phyloP scores from a whole-genome alignment of 2,329 filamentous ascomycete species.

The Epichloe uncinata region DNA sequence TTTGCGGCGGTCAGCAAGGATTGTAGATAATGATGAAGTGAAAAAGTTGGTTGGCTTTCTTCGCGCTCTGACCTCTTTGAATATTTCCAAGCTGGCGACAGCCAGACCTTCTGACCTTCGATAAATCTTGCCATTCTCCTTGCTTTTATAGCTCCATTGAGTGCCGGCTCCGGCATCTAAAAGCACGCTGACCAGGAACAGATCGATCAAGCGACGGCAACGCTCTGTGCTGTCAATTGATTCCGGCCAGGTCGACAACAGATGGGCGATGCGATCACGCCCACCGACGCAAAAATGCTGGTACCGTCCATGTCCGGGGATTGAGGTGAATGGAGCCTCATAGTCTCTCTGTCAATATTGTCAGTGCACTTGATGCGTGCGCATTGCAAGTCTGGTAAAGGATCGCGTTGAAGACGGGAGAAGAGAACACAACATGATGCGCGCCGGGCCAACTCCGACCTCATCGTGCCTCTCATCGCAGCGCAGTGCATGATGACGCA shows the following conservation, averaged over 20 bases:
- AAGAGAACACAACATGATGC: not conserved
- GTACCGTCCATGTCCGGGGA: conserved; percentile 78
- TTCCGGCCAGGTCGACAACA: conserved; percentile 55
- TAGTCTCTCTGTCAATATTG: conserved; percentile 32
- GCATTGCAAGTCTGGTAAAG: not conserved
- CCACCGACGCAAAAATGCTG: conserved; percentile 78
- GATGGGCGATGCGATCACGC: conserved; percentile 56
- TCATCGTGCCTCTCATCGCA: not conserved
- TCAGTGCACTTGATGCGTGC: not conserved
- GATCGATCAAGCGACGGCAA: conserved; percentile 61
- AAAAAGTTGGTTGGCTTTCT: not conserved
- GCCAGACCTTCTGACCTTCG: conserved; percentile 80
- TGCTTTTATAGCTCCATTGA: conserved; percentile 84
- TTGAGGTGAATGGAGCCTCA: conserved; percentile 42
- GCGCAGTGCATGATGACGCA: not conserved
- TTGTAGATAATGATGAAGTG: no score
- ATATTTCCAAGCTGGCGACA: conserved; percentile 71
- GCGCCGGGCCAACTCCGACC: not conserved
- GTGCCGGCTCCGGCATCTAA: conserved; percentile 83
- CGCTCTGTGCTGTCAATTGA: conserved; percentile 59
- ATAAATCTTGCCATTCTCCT: conserved; percentile 73
- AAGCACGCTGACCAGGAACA: conserved; percentile 68
- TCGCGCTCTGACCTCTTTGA: conserved; percentile 49
- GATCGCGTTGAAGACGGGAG: not conserved
- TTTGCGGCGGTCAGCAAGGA: conserved; percentile 12